phyloP scores from a whole-genome alignment of 140 eudicot genomes.

The Anethum foeniculum region DNA sequence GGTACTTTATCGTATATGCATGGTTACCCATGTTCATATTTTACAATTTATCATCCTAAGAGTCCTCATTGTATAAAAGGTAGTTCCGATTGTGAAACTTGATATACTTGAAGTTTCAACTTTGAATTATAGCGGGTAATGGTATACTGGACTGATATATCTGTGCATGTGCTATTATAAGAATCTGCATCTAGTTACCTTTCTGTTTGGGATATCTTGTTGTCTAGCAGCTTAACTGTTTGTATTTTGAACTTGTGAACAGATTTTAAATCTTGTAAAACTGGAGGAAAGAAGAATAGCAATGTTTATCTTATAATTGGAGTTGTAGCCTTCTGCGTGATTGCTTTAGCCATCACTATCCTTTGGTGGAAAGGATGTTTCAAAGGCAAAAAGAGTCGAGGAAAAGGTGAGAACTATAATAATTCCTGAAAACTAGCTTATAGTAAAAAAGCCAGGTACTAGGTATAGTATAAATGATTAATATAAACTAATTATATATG shows the following conservation, averaged over 20 bases:
- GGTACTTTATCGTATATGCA: neutral
- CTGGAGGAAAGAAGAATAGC: slow-evolving; percentile 9
- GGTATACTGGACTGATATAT: neutral
- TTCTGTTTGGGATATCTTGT: slow-evolving; percentile 1
- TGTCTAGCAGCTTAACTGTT: neutral
- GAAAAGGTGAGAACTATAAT: slow-evolving; percentile 10
- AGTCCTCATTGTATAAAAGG: neutral
- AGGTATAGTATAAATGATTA: neutral
- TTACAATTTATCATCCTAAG: neutral
- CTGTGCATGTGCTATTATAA: neutral
- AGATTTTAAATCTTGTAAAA: slow-evolving; percentile 8
- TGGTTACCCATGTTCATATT: neutral
- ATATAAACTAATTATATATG: neutral
- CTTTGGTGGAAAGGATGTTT: slow-evolving; percentile 21
- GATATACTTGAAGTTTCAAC: neutral
- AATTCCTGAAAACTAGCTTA: neutral
- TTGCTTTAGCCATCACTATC: neutral
- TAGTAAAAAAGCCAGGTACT: neutral
- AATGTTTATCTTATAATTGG: slow-evolving; percentile 10
- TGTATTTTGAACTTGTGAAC: neutral
- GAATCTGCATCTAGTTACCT: neutral
- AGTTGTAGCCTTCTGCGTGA: slow-evolving; percentile 8
- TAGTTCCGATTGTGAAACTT: neutral
- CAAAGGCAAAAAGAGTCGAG: slow-evolving; percentile 7
- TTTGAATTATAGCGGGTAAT: neutral